Conservation (phyloP, 129 eudicot species). For the Sambucus nigra region DNA sequence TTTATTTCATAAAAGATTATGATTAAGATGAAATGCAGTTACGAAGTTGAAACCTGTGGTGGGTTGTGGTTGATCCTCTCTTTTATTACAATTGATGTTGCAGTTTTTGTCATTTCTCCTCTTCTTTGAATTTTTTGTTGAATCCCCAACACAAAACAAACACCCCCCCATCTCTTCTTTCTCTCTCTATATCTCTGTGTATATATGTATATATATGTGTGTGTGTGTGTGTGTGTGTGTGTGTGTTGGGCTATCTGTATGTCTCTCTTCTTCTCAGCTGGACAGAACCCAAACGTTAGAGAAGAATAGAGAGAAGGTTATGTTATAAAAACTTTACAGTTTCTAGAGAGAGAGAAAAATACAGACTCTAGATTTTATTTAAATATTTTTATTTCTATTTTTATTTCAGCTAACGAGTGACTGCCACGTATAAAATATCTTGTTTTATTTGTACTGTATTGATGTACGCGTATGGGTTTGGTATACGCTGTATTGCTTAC, state of each 20-base stretch:
- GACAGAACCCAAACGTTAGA: neutral
- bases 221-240: constrained; percentile 1
- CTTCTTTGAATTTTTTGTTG: constrained; percentile 24
- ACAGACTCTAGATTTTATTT: neutral
- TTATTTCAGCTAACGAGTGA: too few species aligned
- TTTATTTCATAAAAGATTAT: neutral
- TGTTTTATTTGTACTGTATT: too few species aligned
- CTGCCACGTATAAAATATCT: too few species aligned
- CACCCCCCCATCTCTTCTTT: constrained; percentile 49
- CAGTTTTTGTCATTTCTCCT: constrained; percentile 8
- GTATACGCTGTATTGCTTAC: neutral
- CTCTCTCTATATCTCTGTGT: constrained; percentile 7
- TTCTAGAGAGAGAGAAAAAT: constrained; percentile 2
- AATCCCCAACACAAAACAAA: constrained; percentile 44
- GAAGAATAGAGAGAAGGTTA: neutral
- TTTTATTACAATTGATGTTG: constrained; percentile 8
- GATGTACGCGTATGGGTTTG: neutral
- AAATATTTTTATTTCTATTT: neutral
- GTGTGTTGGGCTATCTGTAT: neutral
- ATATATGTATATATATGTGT: neutral
- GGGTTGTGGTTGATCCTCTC: constrained; percentile 24
- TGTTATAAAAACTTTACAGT: neutral
- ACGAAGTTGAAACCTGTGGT: constrained; percentile 22
- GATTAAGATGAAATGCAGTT: neutral
- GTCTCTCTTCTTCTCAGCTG: constrained; percentile 3